Conservation (phyloP, 441 rosid genomes). For the Pelargonium cotyledonis region DNA sequence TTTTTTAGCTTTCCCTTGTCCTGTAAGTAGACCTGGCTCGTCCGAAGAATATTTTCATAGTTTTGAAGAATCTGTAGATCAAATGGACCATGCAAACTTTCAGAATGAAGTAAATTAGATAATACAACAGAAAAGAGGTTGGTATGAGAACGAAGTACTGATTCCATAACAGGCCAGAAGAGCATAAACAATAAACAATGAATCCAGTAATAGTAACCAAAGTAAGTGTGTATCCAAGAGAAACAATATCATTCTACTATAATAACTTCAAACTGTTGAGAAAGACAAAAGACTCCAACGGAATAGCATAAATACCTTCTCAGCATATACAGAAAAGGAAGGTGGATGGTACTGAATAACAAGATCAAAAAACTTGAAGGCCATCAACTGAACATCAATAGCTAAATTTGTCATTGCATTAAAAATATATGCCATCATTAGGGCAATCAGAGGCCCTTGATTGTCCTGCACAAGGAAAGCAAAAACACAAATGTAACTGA, state of each 20-base stretch:
- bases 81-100: slow-evolving; percentile 15
- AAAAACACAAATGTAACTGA: slow-evolving; percentile 22
- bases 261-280: slow-evolving; percentile 1
- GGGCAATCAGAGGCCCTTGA: slow-evolving; percentile 58
- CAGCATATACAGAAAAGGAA: slow-evolving; percentile 58
- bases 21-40: slow-evolving; percentile 57
- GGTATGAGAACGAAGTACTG: not conserved
- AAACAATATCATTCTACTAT: not conserved
- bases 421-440: slow-evolving; percentile 76
- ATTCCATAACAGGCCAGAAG: not conserved
- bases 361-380: slow-evolving; percentile 69
- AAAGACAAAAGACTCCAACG: not conserved
- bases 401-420: slow-evolving; percentile 70
- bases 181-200: slow-evolving; percentile 1
- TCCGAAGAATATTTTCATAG: slow-evolving; percentile 61
- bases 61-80: slow-evolving; percentile 63
- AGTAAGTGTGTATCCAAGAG: not conserved
- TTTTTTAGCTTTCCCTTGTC: slow-evolving; percentile 67
- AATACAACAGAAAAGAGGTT: slow-evolving; percentile 1
- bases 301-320: slow-evolving; percentile 46
- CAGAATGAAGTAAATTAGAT: slow-evolving; percentile 8
- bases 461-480: slow-evolving; percentile 50
- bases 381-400: slow-evolving; percentile 82
- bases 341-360: slow-evolving; percentile 59
- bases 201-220: not conserved